Base-by-base conservation (phyloP, 1,284 basidiomycete genomes). In the Blastosporella zonata region DNA sequence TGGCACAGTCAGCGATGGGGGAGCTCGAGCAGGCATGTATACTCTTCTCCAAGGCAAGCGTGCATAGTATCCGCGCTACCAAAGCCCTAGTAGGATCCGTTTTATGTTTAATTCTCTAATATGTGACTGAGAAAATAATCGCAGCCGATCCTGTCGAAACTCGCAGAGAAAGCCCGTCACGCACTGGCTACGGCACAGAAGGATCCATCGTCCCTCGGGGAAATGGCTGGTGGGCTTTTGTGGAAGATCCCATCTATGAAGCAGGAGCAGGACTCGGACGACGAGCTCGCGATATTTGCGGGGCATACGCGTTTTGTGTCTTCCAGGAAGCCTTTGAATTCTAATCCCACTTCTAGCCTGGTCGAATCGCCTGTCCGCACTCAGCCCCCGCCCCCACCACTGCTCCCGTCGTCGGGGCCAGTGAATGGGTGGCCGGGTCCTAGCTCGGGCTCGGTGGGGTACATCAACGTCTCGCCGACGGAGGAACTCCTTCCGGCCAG, bases 11-110 rank as follows among this genome's bases (percentile, higher is more conserved):
- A 17, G 83, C 84, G 4, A 78, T 86, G 62, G 63, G 72, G 15
- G 82, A 87, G 55, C 69, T 87, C 2, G 82, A 84, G 23, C 73
- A 78, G 44, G 81, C 82, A 0, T 77, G 77, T 53, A 58, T 74
- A 13, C 66, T 87, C 13, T 87, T 83, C 63, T 69, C 71, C 0
- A 79, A 79, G 52, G 81, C 78, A 0, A 73, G 77, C 8, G 59
- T 64, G 13, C 72, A 78, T 42, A 82, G 77, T 57, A 75, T 77
- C 15, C 71, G 79, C 28, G 82, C 81, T 2, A 70, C 75, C 0
- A 83, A 78, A 57, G 79, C 80, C 10, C 65, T 84, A 28, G 85
- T 87, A 53, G 56, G 80, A 34, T 2, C 29, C 29, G 15, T 31
- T 31, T 34, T 13, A 15, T 34, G 29, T n/a, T n/a, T n/a, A 12